Base-by-base conservation (phyloP, 352 stramenopile genomes). In the Peronospora farinosa region DNA sequence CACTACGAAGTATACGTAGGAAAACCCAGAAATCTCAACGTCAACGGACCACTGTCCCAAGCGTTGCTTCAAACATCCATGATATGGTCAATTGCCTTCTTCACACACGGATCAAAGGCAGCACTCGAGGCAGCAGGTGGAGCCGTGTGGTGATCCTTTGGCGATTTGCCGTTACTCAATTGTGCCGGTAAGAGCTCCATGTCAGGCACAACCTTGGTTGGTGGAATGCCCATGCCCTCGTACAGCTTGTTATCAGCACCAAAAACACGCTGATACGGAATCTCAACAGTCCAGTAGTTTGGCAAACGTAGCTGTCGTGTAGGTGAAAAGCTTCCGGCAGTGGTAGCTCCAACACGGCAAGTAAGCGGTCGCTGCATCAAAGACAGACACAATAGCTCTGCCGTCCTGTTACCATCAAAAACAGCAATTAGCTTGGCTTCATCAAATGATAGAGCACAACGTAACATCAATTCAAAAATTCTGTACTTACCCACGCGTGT, bases 241-340 rank as follows among this genome's bases (percentile, higher is more conserved):
- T 67, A 91, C 5, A 86, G 40, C 50, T 74, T 51, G 13, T 80
- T 69, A 35, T 86, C 67, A 1, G 65, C 65, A 44, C 77, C 86
- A 45, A 84, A 85, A 47, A 75, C 81, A n/a, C 74, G 74, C 46
- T 87, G 60, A 41, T 86, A 65, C 7, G 82, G 82, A 39, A 92
- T 84, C 25, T 92, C 79, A 15, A 92, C 72, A 1, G 69, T 82
- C 82, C 82, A 92, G 51, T 74, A 86, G 53, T 92, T 92, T 8
- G 82, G 82, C 17, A 92, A 68, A n/a, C 74, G 74, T 11, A 89
- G 40, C 43, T 84, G 74, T 5, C 63, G 63, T 16, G 79, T 86
- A 42, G 67, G 56, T 17, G 82, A 86, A 10, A 90, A 56, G 23
- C 67, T 78, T 12, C 82, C 82, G 0, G 78, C 78, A 0, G 77